Evolutionary conservation across 1,284 basidiomycete species (phyloP).

Genomic region (Megacollybia platyphylla): DNA sequence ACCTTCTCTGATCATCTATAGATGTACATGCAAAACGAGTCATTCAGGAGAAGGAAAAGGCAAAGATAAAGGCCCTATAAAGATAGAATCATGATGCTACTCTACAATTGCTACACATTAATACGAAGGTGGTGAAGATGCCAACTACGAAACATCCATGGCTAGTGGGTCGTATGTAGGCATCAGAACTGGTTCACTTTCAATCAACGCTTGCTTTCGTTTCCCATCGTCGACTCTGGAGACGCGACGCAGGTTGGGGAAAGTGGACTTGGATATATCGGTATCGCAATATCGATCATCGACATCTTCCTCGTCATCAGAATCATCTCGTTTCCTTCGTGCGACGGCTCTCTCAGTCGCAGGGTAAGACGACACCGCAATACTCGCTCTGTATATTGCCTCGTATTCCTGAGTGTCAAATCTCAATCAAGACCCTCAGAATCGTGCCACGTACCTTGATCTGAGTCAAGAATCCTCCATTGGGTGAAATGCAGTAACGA

Average conservation of each 20-base stretch:
- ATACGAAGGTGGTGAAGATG: not conserved
- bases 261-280: not conserved
- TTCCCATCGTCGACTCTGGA: slow-evolving; percentile 40
- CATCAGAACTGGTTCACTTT: slow-evolving; percentile 14
- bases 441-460: slow-evolving; percentile 49
- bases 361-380: slow-evolving; percentile 51
- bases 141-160: slow-evolving; percentile 30
- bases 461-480: slow-evolving; percentile 77
- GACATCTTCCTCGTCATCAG: slow-evolving; percentile 51
- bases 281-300: slow-evolving; percentile 24
- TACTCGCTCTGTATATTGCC: slow-evolving; percentile 71
- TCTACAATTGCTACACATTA: not conserved
- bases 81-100: not conserved
- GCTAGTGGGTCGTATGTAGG: slow-evolving; percentile 27
- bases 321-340: slow-evolving; percentile 51
- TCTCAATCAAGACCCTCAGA: slow-evolving; percentile 2
- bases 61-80: slow-evolving; percentile 66
- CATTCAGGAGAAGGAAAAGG: slow-evolving; percentile 69
- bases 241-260: slow-evolving; percentile 2
- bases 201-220: slow-evolving; percentile 22
- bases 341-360: slow-evolving; percentile 24
- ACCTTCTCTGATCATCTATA: slow-evolving; percentile 1
- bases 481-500: slow-evolving; percentile 83
- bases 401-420: slow-evolving; percentile 61
- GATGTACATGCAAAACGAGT: slow-evolving; percentile 71